phyloP scores from a whole-genome alignment of 495 filamentous ascomycete genomes.

The Aspergillus funiculosus region DNA sequence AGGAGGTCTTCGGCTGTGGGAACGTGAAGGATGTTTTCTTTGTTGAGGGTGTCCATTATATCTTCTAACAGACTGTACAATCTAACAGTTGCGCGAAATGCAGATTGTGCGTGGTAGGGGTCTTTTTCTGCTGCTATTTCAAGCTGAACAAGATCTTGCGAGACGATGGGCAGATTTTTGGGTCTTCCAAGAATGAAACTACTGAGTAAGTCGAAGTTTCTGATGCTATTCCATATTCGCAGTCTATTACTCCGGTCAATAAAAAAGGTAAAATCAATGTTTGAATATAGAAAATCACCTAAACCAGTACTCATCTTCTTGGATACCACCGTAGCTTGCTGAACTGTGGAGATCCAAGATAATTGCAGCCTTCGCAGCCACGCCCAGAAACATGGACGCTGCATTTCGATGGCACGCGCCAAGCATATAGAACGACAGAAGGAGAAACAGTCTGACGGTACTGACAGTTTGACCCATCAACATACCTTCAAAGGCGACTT shows the following conservation, averaged over 20 bases:
- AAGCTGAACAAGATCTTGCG: neutral
- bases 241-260: neutral
- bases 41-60: neutral
- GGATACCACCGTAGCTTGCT: neutral
- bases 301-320: neutral
- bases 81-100: neutral
- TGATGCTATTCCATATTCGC: neutral
- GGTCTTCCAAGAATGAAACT: conserved; percentile 5
- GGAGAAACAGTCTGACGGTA: neutral
- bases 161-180: neutral
- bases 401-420: conserved; percentile 5
- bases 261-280: too few species aligned
- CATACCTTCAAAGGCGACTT: conserved; percentile 2
- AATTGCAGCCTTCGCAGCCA: neutral
- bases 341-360: neutral
- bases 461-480: neutral
- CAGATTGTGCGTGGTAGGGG: neutral
- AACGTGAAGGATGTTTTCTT: neutral
- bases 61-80: neutral
- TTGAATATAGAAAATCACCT: too few species aligned
- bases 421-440: conserved; percentile 4
- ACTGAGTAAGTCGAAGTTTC: neutral
- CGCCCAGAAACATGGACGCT: neutral
- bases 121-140: neutral
- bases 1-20: neutral